Percentiles rank a stretch among this genome's conserved stretches.
phyloP scores from a whole-genome alignment of 495 filamentous ascomycete species.

The Podospora pseudocomata region DNA sequence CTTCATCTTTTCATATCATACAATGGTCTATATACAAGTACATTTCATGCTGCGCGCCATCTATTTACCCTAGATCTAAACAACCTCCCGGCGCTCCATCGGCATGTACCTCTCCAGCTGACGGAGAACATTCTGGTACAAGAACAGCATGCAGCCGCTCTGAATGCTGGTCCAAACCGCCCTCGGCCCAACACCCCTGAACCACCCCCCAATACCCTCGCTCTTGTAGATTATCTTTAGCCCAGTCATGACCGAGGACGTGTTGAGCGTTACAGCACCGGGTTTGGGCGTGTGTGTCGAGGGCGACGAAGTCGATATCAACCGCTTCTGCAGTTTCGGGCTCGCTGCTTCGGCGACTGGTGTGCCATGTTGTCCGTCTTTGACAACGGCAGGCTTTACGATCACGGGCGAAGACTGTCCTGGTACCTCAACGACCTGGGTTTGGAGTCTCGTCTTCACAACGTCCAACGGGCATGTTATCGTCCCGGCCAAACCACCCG shows the following conservation, averaged over 20 bases:
- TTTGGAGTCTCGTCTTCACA: constrained; percentile 97
- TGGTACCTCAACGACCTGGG: constrained; percentile 57
- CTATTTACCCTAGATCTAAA: constrained; percentile 14
- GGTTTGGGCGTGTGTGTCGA: constrained; percentile 72
- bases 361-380: constrained; percentile 19
- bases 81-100: constrained; percentile 31
- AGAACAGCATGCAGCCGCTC: constrained; percentile 91
- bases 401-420: neutral
- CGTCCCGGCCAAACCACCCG: constrained; percentile 89
- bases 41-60: constrained; percentile 15
- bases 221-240: constrained; percentile 81
- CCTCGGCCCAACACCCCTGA: constrained; percentile 88
- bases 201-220: constrained; percentile 86
- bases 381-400: constrained; percentile 8
- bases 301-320: constrained; percentile 82
- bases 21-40: constrained; percentile 26
- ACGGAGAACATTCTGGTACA: constrained; percentile 86
- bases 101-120: constrained; percentile 59
- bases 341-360: constrained; percentile 23
- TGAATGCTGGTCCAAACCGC: constrained; percentile 98
- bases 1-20: constrained; percentile 12
- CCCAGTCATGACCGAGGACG: constrained; percentile 81
- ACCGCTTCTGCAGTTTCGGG: constrained; percentile 50
- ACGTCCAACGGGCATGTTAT: constrained; percentile 95
- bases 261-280: constrained; percentile 73